Percentiles rank a stretch among this genome's conserved stretches.
These are phyloP conservation scores for Paramyrothecium sp. DNA, from an alignment of 2,329 filamentous ascomycete genomes.

Conservation along the genomic window DNA sequence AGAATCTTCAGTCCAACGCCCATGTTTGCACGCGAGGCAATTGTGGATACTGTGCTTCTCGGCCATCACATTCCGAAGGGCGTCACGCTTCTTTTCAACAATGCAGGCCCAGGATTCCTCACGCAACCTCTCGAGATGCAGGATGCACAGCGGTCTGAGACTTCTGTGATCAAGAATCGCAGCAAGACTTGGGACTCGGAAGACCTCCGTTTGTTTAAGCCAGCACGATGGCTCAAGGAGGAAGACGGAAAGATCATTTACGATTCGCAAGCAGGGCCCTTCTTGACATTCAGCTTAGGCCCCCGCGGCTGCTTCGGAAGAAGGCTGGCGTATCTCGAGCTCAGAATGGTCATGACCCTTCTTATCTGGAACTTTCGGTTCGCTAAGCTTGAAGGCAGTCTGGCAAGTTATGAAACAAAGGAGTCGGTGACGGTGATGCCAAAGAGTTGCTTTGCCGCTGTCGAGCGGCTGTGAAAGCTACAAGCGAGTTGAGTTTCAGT, in stretches of 20 bases:
- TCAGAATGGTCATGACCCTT: not conserved
- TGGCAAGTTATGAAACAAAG: not conserved
- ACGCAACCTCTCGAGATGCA: not conserved
- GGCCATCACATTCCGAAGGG: constrained; percentile 25
- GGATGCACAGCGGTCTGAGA: not conserved
- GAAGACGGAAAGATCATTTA: not conserved
- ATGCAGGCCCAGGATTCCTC: not conserved
- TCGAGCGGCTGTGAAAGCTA: not conserved
- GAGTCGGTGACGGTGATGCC: not conserved
- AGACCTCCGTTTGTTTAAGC: not conserved
- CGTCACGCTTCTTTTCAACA: constrained; percentile 7
- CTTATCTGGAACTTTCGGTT: not conserved
- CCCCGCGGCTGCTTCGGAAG: not conserved
- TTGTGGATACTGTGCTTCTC: constrained; percentile 23
- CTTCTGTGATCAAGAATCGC: not conserved
- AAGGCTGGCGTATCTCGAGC: not conserved
- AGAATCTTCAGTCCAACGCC: constrained; percentile 20
- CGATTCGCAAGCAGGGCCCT: not conserved
- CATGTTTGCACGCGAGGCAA: constrained; percentile 20
- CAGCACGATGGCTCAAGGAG: not conserved
- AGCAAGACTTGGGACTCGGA: not conserved
- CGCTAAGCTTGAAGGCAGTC: not conserved
- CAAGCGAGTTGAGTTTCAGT: no score
- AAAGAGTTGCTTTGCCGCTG: not conserved
- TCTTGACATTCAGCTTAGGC: not conserved